Conservation (phyloP, 1,139 yeast species). For the Magnusiomyces clavatus region DNA sequence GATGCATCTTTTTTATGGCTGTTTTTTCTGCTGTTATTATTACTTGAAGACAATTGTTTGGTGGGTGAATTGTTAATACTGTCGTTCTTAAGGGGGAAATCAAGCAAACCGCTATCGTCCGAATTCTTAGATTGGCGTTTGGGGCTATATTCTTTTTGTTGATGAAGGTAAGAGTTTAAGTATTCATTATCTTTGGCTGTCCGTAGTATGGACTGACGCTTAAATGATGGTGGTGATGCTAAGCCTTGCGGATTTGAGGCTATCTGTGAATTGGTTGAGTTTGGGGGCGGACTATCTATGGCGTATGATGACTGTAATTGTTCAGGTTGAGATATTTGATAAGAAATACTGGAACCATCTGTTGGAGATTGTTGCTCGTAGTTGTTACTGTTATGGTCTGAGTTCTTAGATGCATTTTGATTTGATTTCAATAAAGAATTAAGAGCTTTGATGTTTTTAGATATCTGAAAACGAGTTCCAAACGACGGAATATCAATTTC, state of each 20-base stretch:
- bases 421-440: slow-evolving; percentile 10
- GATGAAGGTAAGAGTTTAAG: background rate
- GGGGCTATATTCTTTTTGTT: too few relatives aligned
- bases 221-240: slow-evolving; percentile 11
- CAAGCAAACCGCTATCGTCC: too few relatives aligned
- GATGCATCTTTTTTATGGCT: slow-evolving; percentile 18
- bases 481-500: slow-evolving; percentile 88
- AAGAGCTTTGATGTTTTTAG: slow-evolving; percentile 77
- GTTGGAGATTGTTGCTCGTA: background rate
- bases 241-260: slow-evolving; percentile 3
- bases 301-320: too few relatives aligned
- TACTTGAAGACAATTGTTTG: background rate
- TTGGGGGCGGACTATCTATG: too few relatives aligned
- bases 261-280: background rate
- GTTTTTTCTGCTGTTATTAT: slow-evolving; percentile 1
- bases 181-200: slow-evolving; percentile 2
- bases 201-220: slow-evolving; percentile 12
- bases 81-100: background rate
- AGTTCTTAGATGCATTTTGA: background rate
- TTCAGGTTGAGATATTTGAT: too few relatives aligned
- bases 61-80: background rate
- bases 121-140: too few relatives aligned
- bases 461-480: slow-evolving; percentile 90
- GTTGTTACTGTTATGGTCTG: background rate
- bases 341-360: too few relatives aligned